A percentile compares a stretch with the other conserved stretches of the same genome.
These are phyloP conservation scores for Kappamyces sp. DNA, from an alignment of 192 early-diverging fungal genomes.

Conservation along the genomic window DNA sequence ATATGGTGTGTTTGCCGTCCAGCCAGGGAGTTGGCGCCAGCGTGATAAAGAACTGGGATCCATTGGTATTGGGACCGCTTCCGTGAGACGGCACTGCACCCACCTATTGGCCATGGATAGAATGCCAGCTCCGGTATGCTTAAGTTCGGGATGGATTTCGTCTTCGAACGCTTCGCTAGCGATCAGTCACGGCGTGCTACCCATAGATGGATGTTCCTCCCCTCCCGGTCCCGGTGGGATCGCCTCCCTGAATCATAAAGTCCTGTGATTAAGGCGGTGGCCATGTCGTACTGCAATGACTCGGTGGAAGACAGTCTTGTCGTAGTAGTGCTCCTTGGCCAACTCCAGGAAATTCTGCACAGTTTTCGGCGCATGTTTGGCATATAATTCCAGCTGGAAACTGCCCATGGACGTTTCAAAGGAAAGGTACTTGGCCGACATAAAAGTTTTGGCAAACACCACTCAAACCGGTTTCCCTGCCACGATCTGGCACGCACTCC, in stretches of 20 bases:
- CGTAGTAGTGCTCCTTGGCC: conserved; percentile 79
- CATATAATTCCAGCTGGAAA: conserved; percentile 76
- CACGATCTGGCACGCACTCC: too few relatives aligned
- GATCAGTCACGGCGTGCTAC: conserved; percentile 59
- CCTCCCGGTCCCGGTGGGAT: conserved; percentile 90
- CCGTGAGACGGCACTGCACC: conserved; percentile 43
- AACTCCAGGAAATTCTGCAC: conserved; percentile 77
- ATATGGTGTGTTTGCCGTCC: conserved; percentile 87
- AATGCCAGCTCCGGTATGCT: conserved; percentile 86
- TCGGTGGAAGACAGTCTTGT: conserved; percentile 73
- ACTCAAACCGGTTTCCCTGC: too few relatives aligned
- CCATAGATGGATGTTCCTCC: conserved; percentile 85
- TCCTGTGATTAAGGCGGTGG: conserved; percentile 39
- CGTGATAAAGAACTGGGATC: conserved; percentile 80
- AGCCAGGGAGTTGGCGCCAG: conserved; percentile 87
- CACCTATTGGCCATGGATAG: conserved; percentile 85
- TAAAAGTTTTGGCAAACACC: too few relatives aligned
- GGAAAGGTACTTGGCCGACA: not conserved
- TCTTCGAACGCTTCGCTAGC: conserved; percentile 74
- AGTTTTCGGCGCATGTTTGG: conserved; percentile 73
- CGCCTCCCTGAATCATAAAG: conserved; percentile 97
- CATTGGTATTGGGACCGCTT: conserved; percentile 52
- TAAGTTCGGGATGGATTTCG: conserved; percentile 66
- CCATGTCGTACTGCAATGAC: conserved; percentile 52
- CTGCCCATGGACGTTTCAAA: conserved; percentile 44